A percentile compares a stretch with the other conserved stretches of the same genome.
Evolutionary conservation across 768 basidiomycete genomes (phyloP).

Genomic region (button mushroom (Agaricus bisporus)): DNA sequence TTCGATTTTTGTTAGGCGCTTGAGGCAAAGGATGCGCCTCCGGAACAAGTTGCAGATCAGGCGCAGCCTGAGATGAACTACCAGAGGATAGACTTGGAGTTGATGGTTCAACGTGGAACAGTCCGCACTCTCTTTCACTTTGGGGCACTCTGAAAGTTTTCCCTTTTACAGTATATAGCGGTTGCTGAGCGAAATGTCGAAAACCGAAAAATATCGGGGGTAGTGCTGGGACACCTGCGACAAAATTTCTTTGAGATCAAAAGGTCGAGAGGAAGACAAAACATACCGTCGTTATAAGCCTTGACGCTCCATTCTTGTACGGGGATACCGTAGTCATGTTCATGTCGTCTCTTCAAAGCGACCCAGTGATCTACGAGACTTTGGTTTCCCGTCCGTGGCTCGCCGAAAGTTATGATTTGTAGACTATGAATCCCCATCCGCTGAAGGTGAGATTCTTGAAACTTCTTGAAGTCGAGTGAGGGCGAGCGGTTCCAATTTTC

Average conservation of each 20-base stretch:
- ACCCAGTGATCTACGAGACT: conserved; percentile 36
- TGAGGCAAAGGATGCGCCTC: not conserved
- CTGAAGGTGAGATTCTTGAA: conserved; percentile 12
- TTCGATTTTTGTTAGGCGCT: not conserved
- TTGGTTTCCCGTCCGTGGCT: conserved; percentile 43
- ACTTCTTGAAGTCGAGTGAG: too few species aligned
- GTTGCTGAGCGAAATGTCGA: conserved; percentile 41
- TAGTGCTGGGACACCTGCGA: conserved; percentile 47
- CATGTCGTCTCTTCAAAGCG: conserved; percentile 27
- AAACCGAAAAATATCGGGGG: conserved; percentile 48
- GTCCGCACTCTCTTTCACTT: conserved; percentile 38
- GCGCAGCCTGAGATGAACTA: not conserved
- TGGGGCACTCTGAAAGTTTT: conserved; percentile 40
- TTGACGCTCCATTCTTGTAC: conserved; percentile 46
- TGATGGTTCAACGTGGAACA: conserved; percentile 29
- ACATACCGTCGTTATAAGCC: conserved; percentile 50
- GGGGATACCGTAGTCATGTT: conserved; percentile 26
- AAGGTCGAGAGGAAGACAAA: not conserved
- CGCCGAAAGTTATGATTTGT: conserved; percentile 44
- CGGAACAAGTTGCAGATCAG: not conserved
- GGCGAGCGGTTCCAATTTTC: too few species aligned
- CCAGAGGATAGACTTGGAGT: not conserved
- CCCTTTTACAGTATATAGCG: conserved; percentile 45
- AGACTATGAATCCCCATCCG: conserved; percentile 24
- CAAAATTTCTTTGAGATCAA: not conserved